A percentile compares a stretch with the other conserved stretches of the same genome.
Conservation (phyloP, 2,329 filamentous ascomycete genomes). For the Aspergillus piperis region DNA sequence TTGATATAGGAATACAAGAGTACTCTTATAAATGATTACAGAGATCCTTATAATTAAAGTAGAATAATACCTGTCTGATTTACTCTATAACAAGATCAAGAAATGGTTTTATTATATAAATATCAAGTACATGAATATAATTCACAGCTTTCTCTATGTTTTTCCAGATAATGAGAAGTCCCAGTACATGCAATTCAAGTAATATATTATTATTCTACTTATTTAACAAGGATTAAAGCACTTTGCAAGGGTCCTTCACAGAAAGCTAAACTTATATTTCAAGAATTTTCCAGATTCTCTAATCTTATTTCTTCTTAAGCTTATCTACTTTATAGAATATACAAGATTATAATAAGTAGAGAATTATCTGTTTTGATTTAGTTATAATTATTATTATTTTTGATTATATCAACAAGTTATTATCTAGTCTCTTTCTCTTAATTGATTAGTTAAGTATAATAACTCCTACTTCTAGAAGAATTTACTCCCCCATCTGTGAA, state of each 20-base stretch:
- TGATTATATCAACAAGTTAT: no score
- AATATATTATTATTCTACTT: neutral
- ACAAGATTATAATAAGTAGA: neutral
- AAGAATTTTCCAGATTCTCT: neutral
- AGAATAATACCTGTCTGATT: neutral
- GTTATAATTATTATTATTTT: neutral
- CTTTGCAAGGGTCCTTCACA: neutral
- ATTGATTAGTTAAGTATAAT: neutral
- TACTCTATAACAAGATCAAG: neutral
- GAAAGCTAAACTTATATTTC: neutral
- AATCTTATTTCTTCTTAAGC: no score
- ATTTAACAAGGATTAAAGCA: neutral
- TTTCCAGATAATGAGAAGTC: neutral
- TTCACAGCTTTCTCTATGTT: neutral
- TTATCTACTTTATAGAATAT: no score
- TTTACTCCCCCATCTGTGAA: neutral
- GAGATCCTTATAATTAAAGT: neutral
- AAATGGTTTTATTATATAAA: neutral
- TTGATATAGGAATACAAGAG: neutral
- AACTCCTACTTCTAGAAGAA: neutral
- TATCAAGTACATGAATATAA: neutral
- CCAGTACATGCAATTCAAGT: neutral
- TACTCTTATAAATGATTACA: neutral
- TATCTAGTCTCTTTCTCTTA: no score
- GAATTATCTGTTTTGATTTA: neutral